These are phyloP conservation scores for Neltuma alba DNA, from an alignment of 306 rosid genomes.

Conservation along the genomic window DNA sequence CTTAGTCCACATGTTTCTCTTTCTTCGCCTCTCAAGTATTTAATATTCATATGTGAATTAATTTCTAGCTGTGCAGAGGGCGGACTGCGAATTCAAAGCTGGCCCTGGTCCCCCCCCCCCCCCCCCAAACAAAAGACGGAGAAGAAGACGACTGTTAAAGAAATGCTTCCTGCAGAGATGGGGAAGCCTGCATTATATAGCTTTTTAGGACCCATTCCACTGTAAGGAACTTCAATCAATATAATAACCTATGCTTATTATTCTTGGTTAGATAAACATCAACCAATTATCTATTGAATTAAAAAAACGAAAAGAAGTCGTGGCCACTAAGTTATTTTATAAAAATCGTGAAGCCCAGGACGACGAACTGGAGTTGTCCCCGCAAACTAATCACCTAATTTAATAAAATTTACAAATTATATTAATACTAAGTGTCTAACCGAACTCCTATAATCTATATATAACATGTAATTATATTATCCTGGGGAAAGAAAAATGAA, in stretches of 20 bases:
- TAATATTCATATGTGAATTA: background rate
- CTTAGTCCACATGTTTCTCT: background rate
- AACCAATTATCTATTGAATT: background rate
- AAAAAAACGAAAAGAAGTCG: background rate
- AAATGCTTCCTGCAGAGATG: background rate
- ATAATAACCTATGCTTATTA: background rate
- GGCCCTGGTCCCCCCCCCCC: no score
- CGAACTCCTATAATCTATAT: no score
- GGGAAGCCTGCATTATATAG: background rate
- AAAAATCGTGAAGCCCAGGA: background rate
- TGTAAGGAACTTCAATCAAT: background rate
- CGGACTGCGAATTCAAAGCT: background rate
- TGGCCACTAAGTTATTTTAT: background rate
- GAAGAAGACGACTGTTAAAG: no score
- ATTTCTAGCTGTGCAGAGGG: background rate
- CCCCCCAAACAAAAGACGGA: no score
- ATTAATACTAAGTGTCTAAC: background rate
- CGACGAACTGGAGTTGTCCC: background rate
- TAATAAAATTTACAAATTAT: background rate
- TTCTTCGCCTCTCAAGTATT: background rate
- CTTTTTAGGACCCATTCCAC: background rate
- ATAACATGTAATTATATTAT: background rate
- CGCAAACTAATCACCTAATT: background rate
- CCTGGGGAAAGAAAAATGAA: background rate
- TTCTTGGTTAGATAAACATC: background rate